Evolutionary conservation across 495 filamentous ascomycete species (phyloP).

Genomic region (Tetracladium setigerum): DNA sequence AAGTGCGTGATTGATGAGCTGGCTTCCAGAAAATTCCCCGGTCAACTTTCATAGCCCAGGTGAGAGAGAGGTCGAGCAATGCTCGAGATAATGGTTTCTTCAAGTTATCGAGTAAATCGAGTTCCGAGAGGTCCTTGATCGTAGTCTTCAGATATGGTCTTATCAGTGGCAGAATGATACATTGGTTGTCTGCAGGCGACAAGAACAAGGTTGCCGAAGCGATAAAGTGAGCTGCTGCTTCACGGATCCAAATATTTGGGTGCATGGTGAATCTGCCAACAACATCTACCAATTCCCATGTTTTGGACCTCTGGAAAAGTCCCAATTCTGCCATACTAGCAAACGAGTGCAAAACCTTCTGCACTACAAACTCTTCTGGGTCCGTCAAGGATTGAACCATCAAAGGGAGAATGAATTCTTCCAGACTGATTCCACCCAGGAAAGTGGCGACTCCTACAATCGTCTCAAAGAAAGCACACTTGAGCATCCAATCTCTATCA

Average conservation of each 20-base stretch:
- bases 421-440: constrained; percentile 75
- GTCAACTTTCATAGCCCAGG: constrained; percentile 78
- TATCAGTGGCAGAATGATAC: constrained; percentile 72
- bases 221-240: constrained; percentile 78
- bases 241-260: constrained; percentile 90
- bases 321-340: constrained; percentile 86
- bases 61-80: constrained; percentile 76
- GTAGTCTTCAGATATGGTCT: constrained; percentile 72
- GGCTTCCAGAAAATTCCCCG: constrained; percentile 81
- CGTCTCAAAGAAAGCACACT: constrained; percentile 93
- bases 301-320: constrained; percentile 74
- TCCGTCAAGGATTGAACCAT: constrained; percentile 98
- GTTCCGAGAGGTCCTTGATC: constrained; percentile 56
- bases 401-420: constrained; percentile 92
- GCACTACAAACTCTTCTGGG: constrained; percentile 90
- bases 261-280: constrained; percentile 82
- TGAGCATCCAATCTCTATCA: constrained; percentile 91
- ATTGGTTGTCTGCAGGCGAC: constrained; percentile 74
- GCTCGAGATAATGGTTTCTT: constrained; percentile 74
- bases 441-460: constrained; percentile 91
- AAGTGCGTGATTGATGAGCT: constrained; percentile 55
- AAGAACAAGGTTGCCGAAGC: constrained; percentile 67
- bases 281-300: constrained; percentile 78
- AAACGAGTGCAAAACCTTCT: constrained; percentile 80
- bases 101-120: constrained; percentile 69